Conservation (phyloP, 768 basidiomycete genomes). For the Suillus subalutaceus region DNA sequence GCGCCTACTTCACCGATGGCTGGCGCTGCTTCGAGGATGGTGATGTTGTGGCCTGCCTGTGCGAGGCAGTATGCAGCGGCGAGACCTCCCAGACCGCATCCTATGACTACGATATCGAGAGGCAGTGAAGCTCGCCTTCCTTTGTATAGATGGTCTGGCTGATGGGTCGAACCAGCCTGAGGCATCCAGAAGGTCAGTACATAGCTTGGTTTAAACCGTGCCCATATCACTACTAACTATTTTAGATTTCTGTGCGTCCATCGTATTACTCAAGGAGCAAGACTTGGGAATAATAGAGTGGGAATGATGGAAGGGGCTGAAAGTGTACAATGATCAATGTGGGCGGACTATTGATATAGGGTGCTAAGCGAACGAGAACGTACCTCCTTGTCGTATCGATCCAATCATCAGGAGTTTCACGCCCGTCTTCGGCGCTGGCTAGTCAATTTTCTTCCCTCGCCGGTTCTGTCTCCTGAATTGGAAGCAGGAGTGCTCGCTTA, state of each 20-base stretch:
- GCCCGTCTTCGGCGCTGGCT: background rate
- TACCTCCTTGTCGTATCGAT: background rate
- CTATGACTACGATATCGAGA: too few species aligned
- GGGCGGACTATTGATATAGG: background rate
- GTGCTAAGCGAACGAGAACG: background rate
- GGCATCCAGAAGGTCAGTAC: background rate
- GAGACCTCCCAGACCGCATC: too few species aligned
- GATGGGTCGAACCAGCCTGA: too few species aligned
- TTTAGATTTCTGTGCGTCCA: background rate
- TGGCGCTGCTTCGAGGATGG: conserved; percentile 47
- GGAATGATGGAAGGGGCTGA: background rate
- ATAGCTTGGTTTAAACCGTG: background rate
- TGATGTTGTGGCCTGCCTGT: conserved; percentile 46
- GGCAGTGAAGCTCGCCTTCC: too few species aligned
- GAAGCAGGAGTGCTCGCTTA: background rate
- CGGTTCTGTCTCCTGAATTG: background rate
- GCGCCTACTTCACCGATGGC: conserved; percentile 50
- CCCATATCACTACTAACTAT: background rate
- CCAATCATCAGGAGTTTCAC: background rate
- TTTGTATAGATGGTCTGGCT: too few species aligned
- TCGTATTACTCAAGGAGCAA: background rate
- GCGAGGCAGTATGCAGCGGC: too few species aligned
- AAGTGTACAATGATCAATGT: background rate
- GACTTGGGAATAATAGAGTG: background rate
- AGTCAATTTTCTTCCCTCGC: background rate